A percentile compares a stretch with the other conserved stretches of the same genome.
phyloP scores from a whole-genome alignment of 371 early-diverging fungal species.

The Circinella umbellata region DNA sequence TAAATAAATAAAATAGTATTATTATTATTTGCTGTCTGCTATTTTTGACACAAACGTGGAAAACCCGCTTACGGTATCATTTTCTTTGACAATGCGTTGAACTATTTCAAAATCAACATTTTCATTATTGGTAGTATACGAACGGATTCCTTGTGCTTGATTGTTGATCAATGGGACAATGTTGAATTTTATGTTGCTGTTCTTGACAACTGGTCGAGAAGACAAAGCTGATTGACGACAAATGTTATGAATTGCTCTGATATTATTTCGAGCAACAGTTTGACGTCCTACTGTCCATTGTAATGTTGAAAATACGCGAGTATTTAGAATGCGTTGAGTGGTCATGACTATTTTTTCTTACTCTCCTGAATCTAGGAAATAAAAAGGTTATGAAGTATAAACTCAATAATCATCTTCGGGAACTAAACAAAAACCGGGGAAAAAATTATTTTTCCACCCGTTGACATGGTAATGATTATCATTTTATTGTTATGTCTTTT shows the following conservation, averaged over 20 bases:
- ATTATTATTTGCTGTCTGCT: too few relatives aligned
- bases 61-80: conserved; percentile 21
- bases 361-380: too few relatives aligned
- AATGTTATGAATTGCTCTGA: neutral
- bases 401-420: too few relatives aligned
- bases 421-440: too few relatives aligned
- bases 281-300: neutral
- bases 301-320: neutral
- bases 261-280: neutral
- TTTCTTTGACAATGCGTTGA: conserved; percentile 23
- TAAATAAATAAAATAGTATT: too few relatives aligned
- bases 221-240: neutral
- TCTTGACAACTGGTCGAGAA: neutral
- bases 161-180: neutral
- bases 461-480: too few relatives aligned
- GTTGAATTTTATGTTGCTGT: neutral
- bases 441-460: too few relatives aligned
- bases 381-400: too few relatives aligned
- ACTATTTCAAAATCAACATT: conserved; percentile 33
- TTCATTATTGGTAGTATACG: neutral
- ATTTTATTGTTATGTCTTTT: too few relatives aligned
- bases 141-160: neutral
- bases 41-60: neutral
- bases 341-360: neutral
- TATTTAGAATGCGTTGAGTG: neutral